These are phyloP conservation scores for Rhododendron griersonianum DNA, from an alignment of 148 eudicot species.

Conservation along the genomic window DNA sequence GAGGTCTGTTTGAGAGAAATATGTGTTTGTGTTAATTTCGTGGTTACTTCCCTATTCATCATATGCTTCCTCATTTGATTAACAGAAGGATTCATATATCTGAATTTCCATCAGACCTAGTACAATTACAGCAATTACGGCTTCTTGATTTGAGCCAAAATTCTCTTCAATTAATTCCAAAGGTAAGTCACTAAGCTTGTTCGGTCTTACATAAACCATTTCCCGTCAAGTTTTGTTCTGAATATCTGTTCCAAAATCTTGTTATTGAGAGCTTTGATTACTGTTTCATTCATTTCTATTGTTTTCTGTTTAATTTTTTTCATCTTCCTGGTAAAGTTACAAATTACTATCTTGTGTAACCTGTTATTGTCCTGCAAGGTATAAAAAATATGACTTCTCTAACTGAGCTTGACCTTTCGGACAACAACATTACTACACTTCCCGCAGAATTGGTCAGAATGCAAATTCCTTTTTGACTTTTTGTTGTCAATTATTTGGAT, in stretches of 20 bases:
- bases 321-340: not conserved
- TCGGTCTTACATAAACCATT: not conserved
- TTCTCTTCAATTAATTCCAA: slow-evolving; percentile 56
- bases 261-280: not conserved
- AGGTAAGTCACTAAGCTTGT: slow-evolving; percentile 26
- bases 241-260: not conserved
- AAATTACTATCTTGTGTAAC: not conserved
- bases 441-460: slow-evolving; percentile 79
- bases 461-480: not conserved
- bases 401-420: slow-evolving; percentile 78
- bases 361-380: slow-evolving; percentile 47
- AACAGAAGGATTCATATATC: slow-evolving; percentile 65
- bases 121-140: slow-evolving; percentile 50
- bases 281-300: not conserved
- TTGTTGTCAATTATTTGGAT: not conserved
- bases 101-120: slow-evolving; percentile 66
- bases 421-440: slow-evolving; percentile 67
- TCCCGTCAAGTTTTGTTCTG: not conserved
- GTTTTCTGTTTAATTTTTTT: not conserved
- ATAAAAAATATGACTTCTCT: slow-evolving; percentile 66
- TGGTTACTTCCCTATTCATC: not conserved
- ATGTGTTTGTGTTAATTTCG: not conserved
- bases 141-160: slow-evolving; percentile 89
- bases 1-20: slow-evolving; percentile 38
- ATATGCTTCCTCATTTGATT: slow-evolving; percentile 17